Conservation (phyloP, 1,139 yeast genomes). For the Arxiozyma heterogenica region DNA sequence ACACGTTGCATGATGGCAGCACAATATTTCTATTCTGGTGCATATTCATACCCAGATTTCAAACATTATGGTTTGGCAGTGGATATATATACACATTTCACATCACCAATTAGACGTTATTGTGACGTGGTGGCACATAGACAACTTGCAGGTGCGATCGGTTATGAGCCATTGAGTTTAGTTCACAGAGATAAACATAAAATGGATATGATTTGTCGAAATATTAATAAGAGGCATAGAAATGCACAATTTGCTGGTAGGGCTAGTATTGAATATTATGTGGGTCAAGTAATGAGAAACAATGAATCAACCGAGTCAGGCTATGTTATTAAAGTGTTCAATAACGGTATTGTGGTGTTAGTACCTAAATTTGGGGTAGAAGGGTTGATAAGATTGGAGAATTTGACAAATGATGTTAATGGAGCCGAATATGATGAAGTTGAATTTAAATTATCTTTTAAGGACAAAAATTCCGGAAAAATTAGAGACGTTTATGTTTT, state of each 20-base stretch:
- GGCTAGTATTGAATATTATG: slow-evolving; percentile 94
- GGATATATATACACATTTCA: slow-evolving; percentile 95
- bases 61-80: slow-evolving; percentile 96
- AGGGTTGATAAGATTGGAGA: slow-evolving; percentile 77
- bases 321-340: slow-evolving; percentile 81
- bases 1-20: slow-evolving; percentile 99
- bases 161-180: slow-evolving; percentile 74
- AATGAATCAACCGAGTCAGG: slow-evolving; percentile 74
- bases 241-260: slow-evolving; percentile 99
- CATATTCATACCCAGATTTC: slow-evolving; percentile 85
- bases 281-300: slow-evolving; percentile 92
- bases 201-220: slow-evolving; percentile 82
- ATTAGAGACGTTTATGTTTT: slow-evolving; percentile 57
- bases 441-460: slow-evolving; percentile 56
- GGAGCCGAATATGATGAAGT: slow-evolving; percentile 71
- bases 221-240: slow-evolving; percentile 89
- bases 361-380: slow-evolving; percentile 98
- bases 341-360: slow-evolving; percentile 88
- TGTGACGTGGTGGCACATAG: slow-evolving; percentile 97
- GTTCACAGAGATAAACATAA: slow-evolving; percentile 80
- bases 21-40: slow-evolving; percentile 93
- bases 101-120: slow-evolving; percentile 96
- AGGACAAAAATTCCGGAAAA: slow-evolving; percentile 36
- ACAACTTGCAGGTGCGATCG: slow-evolving; percentile 95
- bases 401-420: slow-evolving; percentile 53